Conservation (phyloP, 345 rosid genomes). For the Alliaria petiolata region DNA sequence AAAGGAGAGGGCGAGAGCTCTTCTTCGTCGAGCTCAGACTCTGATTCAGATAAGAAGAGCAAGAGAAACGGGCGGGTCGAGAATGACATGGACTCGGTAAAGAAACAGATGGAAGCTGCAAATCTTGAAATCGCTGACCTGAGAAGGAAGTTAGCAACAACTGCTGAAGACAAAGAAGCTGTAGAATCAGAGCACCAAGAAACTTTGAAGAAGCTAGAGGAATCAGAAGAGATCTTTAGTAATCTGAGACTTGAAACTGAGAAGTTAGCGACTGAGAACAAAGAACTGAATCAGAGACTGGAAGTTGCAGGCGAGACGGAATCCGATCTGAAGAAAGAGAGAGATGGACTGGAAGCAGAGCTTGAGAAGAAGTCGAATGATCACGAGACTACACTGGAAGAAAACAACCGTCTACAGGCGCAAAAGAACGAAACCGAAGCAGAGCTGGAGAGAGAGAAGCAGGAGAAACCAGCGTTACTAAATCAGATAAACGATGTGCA, state of each 20-base stretch:
- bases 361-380: constrained; percentile 7
- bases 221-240: constrained; percentile 41
- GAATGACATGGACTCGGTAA: constrained; percentile 39
- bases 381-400: constrained; percentile 36
- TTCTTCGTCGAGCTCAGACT: constrained; percentile 79
- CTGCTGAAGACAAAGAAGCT: constrained; percentile 45
- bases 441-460: constrained; percentile 51
- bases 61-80: constrained; percentile 51
- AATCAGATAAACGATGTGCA: constrained; percentile 40
- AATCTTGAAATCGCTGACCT: constrained; percentile 56
- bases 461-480: constrained; percentile 42
- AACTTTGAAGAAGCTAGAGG: constrained; percentile 47
- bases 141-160: constrained; percentile 43
- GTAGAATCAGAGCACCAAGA: constrained; percentile 39
- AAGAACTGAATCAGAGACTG: too few relatives aligned
- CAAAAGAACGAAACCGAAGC: constrained; percentile 41
- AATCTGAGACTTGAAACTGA: too few relatives aligned
- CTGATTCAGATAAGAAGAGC: constrained; percentile 47
- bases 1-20: constrained; percentile 47
- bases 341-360: constrained; percentile 33
- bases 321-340: constrained; percentile 39
- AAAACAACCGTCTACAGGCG: constrained; percentile 23
- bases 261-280: too few relatives aligned
- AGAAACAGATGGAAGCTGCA: constrained; percentile 57
- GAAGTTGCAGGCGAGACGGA: too few relatives aligned